phyloP scores from a whole-genome alignment of 129 eudicot species.

The Chrysanthemum makinoi region DNA sequence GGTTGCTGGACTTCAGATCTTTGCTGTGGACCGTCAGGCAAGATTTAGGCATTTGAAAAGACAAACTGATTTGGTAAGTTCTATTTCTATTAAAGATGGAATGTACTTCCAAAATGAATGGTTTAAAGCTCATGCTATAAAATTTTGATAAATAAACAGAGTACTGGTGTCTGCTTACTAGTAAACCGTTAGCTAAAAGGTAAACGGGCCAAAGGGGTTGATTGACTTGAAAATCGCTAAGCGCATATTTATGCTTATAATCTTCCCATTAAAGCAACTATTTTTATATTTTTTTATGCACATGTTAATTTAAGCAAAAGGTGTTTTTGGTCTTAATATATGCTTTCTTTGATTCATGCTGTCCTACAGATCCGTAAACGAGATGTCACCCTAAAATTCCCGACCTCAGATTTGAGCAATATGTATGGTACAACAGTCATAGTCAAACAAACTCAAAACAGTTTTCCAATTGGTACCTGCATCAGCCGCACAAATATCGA shows the following conservation, averaged over 20 bases:
- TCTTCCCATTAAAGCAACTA: too few relatives aligned
- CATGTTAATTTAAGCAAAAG: too few relatives aligned
- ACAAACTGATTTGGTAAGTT: background rate
- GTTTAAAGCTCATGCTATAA: constrained; percentile 27
- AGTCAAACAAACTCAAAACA: constrained; percentile 62
- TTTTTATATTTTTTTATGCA: too few relatives aligned
- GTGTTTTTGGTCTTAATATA: background rate
- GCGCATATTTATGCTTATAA: too few relatives aligned
- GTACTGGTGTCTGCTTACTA: too few relatives aligned
- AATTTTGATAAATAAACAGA: too few relatives aligned
- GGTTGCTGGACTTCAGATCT: constrained; percentile 31
- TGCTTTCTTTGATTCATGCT: background rate
- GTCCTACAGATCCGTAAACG: constrained; percentile 74
- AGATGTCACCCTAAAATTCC: constrained; percentile 63
- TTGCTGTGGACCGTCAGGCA: constrained; percentile 64
- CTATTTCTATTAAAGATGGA: too few relatives aligned
- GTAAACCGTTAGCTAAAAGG: too few relatives aligned
- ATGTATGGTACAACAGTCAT: constrained; percentile 42
- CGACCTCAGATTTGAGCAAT: constrained; percentile 36
- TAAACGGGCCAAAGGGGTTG: too few relatives aligned
- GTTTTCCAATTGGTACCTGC: constrained; percentile 85
- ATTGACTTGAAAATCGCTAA: too few relatives aligned
- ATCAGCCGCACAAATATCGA: constrained; percentile 62
- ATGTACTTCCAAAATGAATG: too few relatives aligned
- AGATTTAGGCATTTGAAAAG: constrained; percentile 37